Percentiles rank a stretch among this genome's conserved stretches.
Conservation (phyloP, 768 basidiomycete genomes). For the Leccinum rimulosum region DNA sequence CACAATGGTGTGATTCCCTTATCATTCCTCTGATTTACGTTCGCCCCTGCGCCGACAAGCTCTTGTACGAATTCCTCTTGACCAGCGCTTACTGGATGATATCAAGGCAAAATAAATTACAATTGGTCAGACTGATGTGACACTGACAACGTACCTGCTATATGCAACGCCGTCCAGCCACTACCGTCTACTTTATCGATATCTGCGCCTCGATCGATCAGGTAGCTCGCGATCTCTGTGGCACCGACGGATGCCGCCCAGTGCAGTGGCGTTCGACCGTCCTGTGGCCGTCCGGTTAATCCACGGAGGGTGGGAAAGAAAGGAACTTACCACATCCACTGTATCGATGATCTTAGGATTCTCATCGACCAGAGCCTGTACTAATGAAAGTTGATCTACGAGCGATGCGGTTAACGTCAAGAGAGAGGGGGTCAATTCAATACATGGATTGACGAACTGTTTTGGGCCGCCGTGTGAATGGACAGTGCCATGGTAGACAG, state of each 20-base stretch:
- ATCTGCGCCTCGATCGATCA: constrained; percentile 70
- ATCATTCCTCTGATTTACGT: constrained; percentile 75
- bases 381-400: constrained; percentile 67
- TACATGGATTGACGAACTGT: constrained; percentile 39
- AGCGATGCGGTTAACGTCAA: not conserved
- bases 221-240: constrained; percentile 60
- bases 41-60: constrained; percentile 78
- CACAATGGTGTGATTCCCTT: constrained; percentile 85
- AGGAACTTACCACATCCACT: constrained; percentile 52
- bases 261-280: constrained; percentile 79
- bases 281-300: constrained; percentile 39
- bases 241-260: constrained; percentile 81
- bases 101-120: not conserved
- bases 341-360: constrained; percentile 61
- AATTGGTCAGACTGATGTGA: not conserved
- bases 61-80: constrained; percentile 72
- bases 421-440: not conserved
- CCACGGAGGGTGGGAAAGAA: not conserved
- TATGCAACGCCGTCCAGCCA: constrained; percentile 80
- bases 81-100: constrained; percentile 70
- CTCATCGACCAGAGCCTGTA: constrained; percentile 62
- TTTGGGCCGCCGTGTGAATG: constrained; percentile 68
- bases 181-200: constrained; percentile 60
- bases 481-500: constrained; percentile 38
- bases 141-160: constrained; percentile 51